Conservation (phyloP, 2,329 filamentous ascomycete genomes). For the Colletotrichum paranaense region DNA sequence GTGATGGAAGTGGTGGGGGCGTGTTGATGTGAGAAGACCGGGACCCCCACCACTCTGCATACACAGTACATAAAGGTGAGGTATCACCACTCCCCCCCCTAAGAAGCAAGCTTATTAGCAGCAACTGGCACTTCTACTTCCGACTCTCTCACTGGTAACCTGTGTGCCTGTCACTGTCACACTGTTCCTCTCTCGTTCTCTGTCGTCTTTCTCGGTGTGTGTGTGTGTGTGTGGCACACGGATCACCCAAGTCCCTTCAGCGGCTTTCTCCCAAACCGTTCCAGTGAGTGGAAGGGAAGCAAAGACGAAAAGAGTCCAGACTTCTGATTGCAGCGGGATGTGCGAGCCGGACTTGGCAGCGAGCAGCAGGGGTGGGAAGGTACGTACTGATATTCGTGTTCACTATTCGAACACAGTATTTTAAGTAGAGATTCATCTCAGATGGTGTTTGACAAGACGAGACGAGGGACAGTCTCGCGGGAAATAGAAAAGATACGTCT, state of each 20-base stretch:
- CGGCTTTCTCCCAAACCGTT: not conserved
- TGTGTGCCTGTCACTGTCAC: not conserved
- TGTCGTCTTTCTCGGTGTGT: not conserved
- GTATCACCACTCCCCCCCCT: no score
- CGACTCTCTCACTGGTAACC: not conserved
- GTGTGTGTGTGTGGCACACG: slow-evolving; percentile 18
- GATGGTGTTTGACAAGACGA: not conserved
- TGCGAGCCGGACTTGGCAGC: slow-evolving; percentile 19
- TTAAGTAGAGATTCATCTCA: not conserved
- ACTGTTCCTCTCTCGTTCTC: not conserved
- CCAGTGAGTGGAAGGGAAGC: not conserved
- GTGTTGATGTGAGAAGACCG: not conserved
- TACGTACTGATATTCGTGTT: not conserved
- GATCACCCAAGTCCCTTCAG: slow-evolving; percentile 2
- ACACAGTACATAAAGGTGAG: no score
- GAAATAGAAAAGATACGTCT: not conserved
- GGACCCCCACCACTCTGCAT: no score
- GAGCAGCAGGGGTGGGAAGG: not conserved
- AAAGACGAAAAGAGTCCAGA: slow-evolving; percentile 12
- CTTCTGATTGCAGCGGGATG: slow-evolving; percentile 30
- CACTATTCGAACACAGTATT: no score
- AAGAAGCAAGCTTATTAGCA: slow-evolving; percentile 12
- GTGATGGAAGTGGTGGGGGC: not conserved
- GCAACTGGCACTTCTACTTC: not conserved
- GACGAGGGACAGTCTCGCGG: not conserved